Base-by-base conservation (phyloP, 2,329 filamentous ascomycete species). In the Aspergillus vadensis region DNA sequence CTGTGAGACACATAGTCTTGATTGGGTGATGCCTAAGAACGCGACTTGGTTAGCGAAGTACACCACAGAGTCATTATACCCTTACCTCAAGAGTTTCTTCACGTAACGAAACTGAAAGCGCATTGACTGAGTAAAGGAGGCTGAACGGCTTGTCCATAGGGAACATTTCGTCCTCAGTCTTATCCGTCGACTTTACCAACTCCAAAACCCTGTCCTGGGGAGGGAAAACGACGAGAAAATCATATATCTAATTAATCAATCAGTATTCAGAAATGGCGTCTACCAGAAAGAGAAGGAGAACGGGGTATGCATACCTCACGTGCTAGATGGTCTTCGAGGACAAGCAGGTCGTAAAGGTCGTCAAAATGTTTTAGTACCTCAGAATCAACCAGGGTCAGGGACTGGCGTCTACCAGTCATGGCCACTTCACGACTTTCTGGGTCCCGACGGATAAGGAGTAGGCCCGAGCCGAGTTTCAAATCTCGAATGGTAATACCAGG, bases 311-410 rank as follows among this genome's bases (percentile, higher is more conserved):
- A 66, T 80, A 89, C 88, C 80, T 91, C 87, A 70, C 84, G 81
- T 6, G 90, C 87, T 44, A 92, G 79, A 53, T 79, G 81, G 60
- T 93, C 88, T 48, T 91, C 85, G 77, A 93, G 85, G 64, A 87
- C 86, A 57, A 98, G 82, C 69, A 94, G 90, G 47, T 86, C 85
- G 83, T 95, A 97, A 23, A 99, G 78, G 62, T 94, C 88, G 57
- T 91, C 85, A 69, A 97, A 96, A 74, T 96, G 91, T 59, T 87
- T 84, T 66, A 95, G 80, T 21, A 98, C 88, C 68, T 94, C 91
- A 12, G 86, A 83, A 71, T 98, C 92, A 2, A 98, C 82, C 1
- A 83, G 38, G 79, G 83, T 63, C 80, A 87, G 50, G 80, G 84
- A 53, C 79, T 86, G 55, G 76, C 82, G 63, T 80, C 68, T 71